Evolutionary conservation across 2,329 filamentous ascomycete species (phyloP).

Genomic region (Nemania sp.): DNA sequence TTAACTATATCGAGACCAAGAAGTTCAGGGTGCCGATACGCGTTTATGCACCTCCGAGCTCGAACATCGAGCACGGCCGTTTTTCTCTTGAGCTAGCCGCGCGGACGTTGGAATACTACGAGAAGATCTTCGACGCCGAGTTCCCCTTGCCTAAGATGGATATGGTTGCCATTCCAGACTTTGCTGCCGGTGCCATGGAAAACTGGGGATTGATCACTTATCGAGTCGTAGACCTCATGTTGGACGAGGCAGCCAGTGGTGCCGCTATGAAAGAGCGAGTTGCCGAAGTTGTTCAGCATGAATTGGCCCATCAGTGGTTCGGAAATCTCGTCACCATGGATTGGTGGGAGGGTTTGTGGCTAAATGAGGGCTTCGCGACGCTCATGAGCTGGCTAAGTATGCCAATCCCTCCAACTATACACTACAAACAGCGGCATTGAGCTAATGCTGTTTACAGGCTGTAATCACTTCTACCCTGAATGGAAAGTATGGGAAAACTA

Average conservation of each 20-base stretch:
- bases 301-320: conserved; percentile 97
- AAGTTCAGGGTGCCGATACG: conserved; percentile 89
- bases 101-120: conserved; percentile 89
- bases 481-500: conserved; percentile 99
- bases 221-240: conserved; percentile 85
- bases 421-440: background rate
- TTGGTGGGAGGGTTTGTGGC: conserved; percentile 97
- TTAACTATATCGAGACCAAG: conserved; percentile 91
- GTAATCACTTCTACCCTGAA: conserved; percentile 93
- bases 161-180: conserved; percentile 95
- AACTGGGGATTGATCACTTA: conserved; percentile 98
- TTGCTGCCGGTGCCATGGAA: conserved; percentile 95
- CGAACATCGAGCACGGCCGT: conserved; percentile 85
- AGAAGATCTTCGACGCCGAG: conserved; percentile 86
- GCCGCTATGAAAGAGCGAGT: conserved; percentile 90
- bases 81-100: conserved; percentile 92
- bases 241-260: conserved; percentile 90
- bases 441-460: conserved; percentile 64
- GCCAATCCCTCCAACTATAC: conserved; percentile 20
- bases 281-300: conserved; percentile 94
- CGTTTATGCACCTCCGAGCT: conserved; percentile 90
- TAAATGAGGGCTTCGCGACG: conserved; percentile 91
- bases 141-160: conserved; percentile 95
- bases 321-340: conserved; percentile 98
- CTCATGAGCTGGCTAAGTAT: conserved; percentile 78